Evolutionary conservation across 2,329 filamentous ascomycete genomes (phyloP), one percentile per base, ranked within the genome.

Genomic region (Stagonosporopsis chrysanthemi): DNA sequence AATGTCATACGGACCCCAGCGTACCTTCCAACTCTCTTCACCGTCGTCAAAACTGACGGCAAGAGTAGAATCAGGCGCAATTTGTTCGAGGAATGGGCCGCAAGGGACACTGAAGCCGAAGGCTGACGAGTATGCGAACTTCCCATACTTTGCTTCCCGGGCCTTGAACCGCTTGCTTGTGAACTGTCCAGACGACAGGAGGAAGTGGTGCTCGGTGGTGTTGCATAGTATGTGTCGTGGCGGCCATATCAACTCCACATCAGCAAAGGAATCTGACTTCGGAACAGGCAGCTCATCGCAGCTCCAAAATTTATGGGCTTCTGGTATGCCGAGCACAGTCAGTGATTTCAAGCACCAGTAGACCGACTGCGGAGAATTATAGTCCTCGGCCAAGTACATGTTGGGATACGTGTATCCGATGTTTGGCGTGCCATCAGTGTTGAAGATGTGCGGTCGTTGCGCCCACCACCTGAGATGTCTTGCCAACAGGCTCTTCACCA

Each of bases 331-430:
- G 0, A 81, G 61, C 0, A 74, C 73, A 0, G 82, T 68, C 0
- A 84, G 71, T 0, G 77, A 75, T 52, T 84, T 84, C 3, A 84
- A 65, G 19, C 75, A 78, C 82, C 82, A 84, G 60, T 83, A 84
- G 0, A 77, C 71, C 0, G 80, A 83, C 59, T 84, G 82, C 0
- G 82, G 81, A 0, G 82, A 84, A 63, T 84, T 84, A 60, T 84
- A 84, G 56, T 82, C 78, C 60, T 84, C 82, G 6, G 72, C 69
- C 71, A 84, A 75, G 58, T 78, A 83, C 80, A 83, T 82, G 56
- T 84, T 84, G n/a, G 73, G 69, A 40, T 74, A 77, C 6, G 67
- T 60, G 51, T 70, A 78, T 1, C 73, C 81, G 22, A 83, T 80
- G 6, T 75, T 82, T 11, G 81, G 47, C 0, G 79, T 81, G 0